phyloP scores from a whole-genome alignment of 2,329 filamentous ascomycete species.

The Penicillium aurantiogriseum region DNA sequence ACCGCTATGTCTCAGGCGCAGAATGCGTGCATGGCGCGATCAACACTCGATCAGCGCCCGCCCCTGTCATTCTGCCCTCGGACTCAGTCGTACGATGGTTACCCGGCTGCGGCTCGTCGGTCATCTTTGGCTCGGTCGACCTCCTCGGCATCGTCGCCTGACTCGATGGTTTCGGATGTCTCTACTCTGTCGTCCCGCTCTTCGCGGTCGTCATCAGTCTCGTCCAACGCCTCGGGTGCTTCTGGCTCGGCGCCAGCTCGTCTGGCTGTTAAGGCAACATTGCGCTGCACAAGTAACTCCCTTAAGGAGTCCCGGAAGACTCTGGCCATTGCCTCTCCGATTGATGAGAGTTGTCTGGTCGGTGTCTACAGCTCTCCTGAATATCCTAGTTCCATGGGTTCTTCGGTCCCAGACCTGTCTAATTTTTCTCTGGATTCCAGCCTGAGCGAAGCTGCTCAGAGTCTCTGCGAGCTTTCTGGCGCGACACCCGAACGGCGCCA shows the following conservation, averaged over 20 bases:
- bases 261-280: constrained; percentile 42
- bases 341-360: constrained; percentile 36
- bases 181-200: constrained; percentile 54
- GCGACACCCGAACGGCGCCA: constrained; percentile 29
- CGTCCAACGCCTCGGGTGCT: constrained; percentile 41
- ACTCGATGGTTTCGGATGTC: constrained; percentile 62
- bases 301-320: constrained; percentile 39
- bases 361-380: constrained; percentile 40
- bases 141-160: constrained; percentile 57
- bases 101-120: constrained; percentile 50
- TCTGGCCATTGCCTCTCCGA: constrained; percentile 38
- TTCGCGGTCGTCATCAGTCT: constrained; percentile 54
- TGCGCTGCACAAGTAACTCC: constrained; percentile 40
- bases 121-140: constrained; percentile 52
- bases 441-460: constrained; percentile 42
- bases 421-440: constrained; percentile 34
- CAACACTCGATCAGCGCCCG: constrained; percentile 54
- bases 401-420: constrained; percentile 35
- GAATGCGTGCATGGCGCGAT: constrained; percentile 54
- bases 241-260: constrained; percentile 32
- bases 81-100: constrained; percentile 46
- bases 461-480: constrained; percentile 43
- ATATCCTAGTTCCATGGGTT: constrained; percentile 25
- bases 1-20: constrained; percentile 59
- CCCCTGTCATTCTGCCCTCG: constrained; percentile 36